Percentiles rank a stretch among this genome's conserved stretches.
Evolutionary conservation across 768 basidiomycete species (phyloP).

Genomic region (Suillus plorans): DNA sequence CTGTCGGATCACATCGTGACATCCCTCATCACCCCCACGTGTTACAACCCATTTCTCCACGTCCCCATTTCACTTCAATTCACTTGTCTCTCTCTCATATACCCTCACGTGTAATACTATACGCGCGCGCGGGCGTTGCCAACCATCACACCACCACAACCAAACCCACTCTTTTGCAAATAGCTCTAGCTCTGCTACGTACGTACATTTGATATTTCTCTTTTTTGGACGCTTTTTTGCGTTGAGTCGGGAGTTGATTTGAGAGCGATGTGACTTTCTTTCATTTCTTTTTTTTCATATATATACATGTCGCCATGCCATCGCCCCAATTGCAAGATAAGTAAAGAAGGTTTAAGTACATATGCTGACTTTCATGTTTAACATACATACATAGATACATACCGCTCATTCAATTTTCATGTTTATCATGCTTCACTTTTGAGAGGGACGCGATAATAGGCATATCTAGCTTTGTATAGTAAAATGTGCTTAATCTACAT

Average conservation of each 20-base stretch:
- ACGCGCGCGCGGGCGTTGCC: slow-evolving; percentile 12
- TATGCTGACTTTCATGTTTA: slow-evolving; percentile 11
- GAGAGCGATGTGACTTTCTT: not conserved
- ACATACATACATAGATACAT: slow-evolving; percentile 5
- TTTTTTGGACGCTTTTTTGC: slow-evolving; percentile 11
- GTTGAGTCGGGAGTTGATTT: not conserved
- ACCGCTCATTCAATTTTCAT: not conserved
- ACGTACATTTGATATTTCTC: slow-evolving; percentile 10
- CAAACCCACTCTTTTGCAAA: slow-evolving; percentile 12
- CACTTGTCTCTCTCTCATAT: slow-evolving; percentile 28
- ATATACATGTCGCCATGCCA: not conserved
- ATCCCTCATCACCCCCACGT: slow-evolving; percentile 25
- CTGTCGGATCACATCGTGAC: slow-evolving; percentile 24
- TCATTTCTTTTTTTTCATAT: not conserved
- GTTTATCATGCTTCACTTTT: not conserved
- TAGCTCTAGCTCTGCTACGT: slow-evolving; percentile 8
- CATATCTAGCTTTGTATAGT: slow-evolving; percentile 22
- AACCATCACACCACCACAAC: slow-evolving; percentile 5
- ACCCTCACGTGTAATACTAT: slow-evolving; percentile 42
- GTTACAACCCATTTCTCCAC: not conserved
- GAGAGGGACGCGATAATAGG: not conserved
- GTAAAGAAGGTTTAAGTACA: not conserved
- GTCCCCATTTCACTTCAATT: slow-evolving; percentile 17
- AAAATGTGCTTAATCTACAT: slow-evolving; percentile 36
- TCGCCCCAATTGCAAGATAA: too few species aligned